phyloP scores from a whole-genome alignment of 2,329 filamentous ascomycete species.

The Colletotrichum neosansevieriae region DNA sequence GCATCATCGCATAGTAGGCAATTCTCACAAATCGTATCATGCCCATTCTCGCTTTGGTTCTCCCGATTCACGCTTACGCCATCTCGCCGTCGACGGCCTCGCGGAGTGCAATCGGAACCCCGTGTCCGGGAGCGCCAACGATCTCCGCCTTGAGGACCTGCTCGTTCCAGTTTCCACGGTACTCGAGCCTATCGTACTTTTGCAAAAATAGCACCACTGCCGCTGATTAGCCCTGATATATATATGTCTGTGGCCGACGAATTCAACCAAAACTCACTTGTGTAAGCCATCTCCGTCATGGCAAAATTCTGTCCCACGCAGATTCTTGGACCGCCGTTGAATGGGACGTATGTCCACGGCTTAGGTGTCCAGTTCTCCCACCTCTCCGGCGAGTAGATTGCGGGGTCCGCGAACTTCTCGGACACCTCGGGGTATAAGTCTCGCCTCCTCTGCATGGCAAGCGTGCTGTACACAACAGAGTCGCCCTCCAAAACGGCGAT shows the following conservation, averaged over 20 bases:
- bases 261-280: constrained; percentile 48
- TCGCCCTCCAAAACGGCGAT: constrained; percentile 61
- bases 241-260: background rate
- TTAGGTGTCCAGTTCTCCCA: constrained; percentile 65
- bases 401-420: constrained; percentile 52
- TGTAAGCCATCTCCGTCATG: constrained; percentile 67
- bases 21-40: background rate
- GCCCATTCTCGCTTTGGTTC: background rate
- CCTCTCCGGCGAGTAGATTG: constrained; percentile 61
- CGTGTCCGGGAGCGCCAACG: constrained; percentile 57
- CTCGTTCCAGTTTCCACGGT: constrained; percentile 58
- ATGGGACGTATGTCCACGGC: constrained; percentile 65
- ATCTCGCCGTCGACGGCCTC: constrained; percentile 44
- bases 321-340: constrained; percentile 43
- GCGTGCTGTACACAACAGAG: constrained; percentile 61
- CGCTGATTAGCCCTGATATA: background rate
- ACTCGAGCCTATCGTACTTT: constrained; percentile 67
- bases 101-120: constrained; percentile 55
- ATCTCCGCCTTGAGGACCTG: constrained; percentile 59
- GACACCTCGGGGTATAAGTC: constrained; percentile 61
- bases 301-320: constrained; percentile 72
- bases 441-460: constrained; percentile 63
- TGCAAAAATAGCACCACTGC: constrained; percentile 67
- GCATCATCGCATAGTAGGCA: background rate
- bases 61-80: constrained; percentile 12